Base-by-base conservation (phyloP, 2,329 filamentous ascomycete species). In the Daldinia sp. region DNA sequence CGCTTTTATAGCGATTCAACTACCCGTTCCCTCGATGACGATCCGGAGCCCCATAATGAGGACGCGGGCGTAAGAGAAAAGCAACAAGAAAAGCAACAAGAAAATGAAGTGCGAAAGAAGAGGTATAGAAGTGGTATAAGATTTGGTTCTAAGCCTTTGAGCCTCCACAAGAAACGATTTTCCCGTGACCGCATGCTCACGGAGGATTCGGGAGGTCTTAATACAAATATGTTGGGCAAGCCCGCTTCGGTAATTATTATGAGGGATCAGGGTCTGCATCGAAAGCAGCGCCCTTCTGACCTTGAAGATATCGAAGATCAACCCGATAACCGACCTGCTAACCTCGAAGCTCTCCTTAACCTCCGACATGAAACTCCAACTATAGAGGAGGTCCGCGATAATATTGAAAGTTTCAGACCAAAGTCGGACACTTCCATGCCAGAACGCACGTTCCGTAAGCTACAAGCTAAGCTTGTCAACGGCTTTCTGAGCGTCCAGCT, bases 401-500 rank as follows among this genome's bases (percentile, higher is more conserved):
- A 84, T 59, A 80, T 88, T 15, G 75, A 85, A 29, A 79, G 80
- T 56, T 69, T 87, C 30, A 77, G 78, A 34, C 85, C 85, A 1
- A 59, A 57, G 1, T 76, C 78, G 4, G 76, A 76, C 21, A 76
- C 62, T 1, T 68, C 77, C 7, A 58, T 87, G 3, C 69, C 75
- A 1, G 68, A 73, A 30, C 73, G 70, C 0, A 77, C 82, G 5
- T 85, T 84, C 54, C 70, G 76, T 3, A 73, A 75, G 10, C 69
- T 87, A 11, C 68, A 77, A 23, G 61, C 74, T 0, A 64, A 69
- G 3, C 74, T 87, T 4, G 47, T 72, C 10, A 65, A 76, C 0
- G 81, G 84, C 6, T 87, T 87, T 69, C 82, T 82, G 0, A 70
- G 59, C 0, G 32, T 68, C 0, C 85, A 87, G 66, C 74, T 87